phyloP scores from a whole-genome alignment of 306 rosid genomes.

The Ziziphus jujuba region DNA sequence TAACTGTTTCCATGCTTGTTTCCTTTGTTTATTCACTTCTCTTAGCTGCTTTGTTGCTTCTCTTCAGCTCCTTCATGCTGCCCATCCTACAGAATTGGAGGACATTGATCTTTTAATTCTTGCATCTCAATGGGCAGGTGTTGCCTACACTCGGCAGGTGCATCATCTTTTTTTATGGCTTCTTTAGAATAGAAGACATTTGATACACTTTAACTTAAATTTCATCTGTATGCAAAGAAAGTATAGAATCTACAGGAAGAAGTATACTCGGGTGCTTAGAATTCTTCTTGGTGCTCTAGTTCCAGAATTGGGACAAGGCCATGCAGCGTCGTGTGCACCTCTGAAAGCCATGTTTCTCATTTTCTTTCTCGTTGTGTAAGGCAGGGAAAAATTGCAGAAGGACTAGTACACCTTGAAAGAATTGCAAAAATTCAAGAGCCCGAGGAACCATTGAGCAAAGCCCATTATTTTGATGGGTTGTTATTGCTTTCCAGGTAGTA shows the following conservation, averaged over 20 bases:
- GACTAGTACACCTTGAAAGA: conserved; percentile 71
- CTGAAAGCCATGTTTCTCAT: conserved; percentile 1
- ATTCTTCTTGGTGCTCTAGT: conserved; percentile 1
- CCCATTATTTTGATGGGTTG: conserved; percentile 78
- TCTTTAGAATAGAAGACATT: background rate
- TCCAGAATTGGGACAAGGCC: conserved; percentile 8
- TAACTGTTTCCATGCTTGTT: conserved; percentile 9
- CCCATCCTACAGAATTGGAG: conserved; percentile 55
- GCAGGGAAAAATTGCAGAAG: conserved; percentile 73
- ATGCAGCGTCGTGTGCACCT: background rate
- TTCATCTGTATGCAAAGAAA: background rate
- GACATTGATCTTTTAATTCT: conserved; percentile 71
- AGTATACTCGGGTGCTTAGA: background rate
- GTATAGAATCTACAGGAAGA: background rate
- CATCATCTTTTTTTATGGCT: too few species aligned
- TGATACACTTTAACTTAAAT: background rate
- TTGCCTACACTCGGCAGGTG: conserved; percentile 76
- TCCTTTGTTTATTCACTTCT: conserved; percentile 17
- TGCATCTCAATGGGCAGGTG: conserved; percentile 91
- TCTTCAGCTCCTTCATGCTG: conserved; percentile 61
- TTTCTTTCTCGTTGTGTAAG: conserved; percentile 20
- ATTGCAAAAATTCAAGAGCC: conserved; percentile 77
- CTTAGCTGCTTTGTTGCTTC: conserved; percentile 22
- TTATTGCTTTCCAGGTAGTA: conserved; percentile 73
- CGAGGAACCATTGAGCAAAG: conserved; percentile 64